phyloP scores from a whole-genome alignment of 148 eudicot species.

The Drosera capensis region DNA sequence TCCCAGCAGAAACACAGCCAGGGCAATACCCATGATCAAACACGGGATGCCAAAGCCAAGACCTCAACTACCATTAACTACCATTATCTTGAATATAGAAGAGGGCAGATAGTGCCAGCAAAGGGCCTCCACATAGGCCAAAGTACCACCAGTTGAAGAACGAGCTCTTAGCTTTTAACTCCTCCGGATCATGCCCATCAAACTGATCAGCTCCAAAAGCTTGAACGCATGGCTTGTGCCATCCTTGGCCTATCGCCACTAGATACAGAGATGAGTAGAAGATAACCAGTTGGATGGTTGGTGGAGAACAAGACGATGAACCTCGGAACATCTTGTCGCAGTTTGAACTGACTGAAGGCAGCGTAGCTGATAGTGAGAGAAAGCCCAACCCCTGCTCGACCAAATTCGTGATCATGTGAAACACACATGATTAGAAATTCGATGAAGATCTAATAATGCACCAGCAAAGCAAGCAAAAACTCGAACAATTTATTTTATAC shows the following conservation, averaged over 20 bases:
- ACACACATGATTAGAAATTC: not conserved
- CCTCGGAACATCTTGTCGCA: not conserved
- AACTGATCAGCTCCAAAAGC: conserved; percentile 64
- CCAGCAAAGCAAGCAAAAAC: too few species aligned
- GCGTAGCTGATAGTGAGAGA: not conserved
- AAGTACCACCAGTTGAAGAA: conserved; percentile 61
- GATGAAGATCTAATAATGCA: too few species aligned
- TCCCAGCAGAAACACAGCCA: conserved; percentile 35
- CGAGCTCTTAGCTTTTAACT: conserved; percentile 35
- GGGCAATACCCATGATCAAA: conserved; percentile 37
- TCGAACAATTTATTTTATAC: too few species aligned
- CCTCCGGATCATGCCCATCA: conserved; percentile 22
- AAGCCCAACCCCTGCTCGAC: not conserved
- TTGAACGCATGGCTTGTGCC: conserved; percentile 53
- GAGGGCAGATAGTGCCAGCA: conserved; percentile 8
- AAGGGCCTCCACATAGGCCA: conserved; percentile 13
- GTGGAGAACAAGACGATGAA: not conserved
- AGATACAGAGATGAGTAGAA: conserved; percentile 31
- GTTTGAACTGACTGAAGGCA: not conserved
- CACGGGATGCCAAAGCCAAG: conserved; percentile 64
- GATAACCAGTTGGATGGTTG: conserved; percentile 19
- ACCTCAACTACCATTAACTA: conserved; percentile 29
- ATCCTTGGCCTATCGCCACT: conserved; percentile 40
- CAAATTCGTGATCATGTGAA: not conserved
- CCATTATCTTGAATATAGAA: conserved; percentile 27